Percentiles rank a stretch among this genome's conserved stretches.
These are phyloP conservation scores for Aquilaria agallochum DNA, from an alignment of 441 rosid genomes.

Conservation along the genomic window DNA sequence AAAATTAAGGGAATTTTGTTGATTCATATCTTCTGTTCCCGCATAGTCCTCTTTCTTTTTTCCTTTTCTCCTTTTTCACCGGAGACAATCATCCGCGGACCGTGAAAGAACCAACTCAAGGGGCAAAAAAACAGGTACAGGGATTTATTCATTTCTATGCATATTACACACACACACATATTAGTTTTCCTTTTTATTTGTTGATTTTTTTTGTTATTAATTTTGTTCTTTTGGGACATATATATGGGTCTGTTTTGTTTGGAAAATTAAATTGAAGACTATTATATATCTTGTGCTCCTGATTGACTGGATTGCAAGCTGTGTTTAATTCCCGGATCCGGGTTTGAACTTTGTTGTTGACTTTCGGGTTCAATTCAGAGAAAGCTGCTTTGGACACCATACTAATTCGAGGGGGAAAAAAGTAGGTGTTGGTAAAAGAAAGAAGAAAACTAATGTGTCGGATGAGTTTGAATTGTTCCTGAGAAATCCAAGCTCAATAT, in stretches of 20 bases:
- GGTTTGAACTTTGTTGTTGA: slow-evolving; percentile 3
- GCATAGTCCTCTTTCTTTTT: slow-evolving; percentile 6
- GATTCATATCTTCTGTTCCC: slow-evolving; percentile 12
- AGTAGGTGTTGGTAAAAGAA: slow-evolving; percentile 21
- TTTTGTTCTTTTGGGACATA: background rate
- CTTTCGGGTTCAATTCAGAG: slow-evolving; percentile 20
- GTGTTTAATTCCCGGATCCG: slow-evolving; percentile 1
- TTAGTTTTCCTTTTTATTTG: background rate
- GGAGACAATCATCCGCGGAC: slow-evolving; percentile 26
- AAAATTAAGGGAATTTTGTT: slow-evolving; percentile 2
- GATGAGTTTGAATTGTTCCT: slow-evolving; percentile 3
- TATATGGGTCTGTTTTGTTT: no score
- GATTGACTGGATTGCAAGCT: background rate
- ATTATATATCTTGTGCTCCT: background rate
- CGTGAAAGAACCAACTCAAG: slow-evolving; percentile 29
- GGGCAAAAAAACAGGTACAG: slow-evolving; percentile 7
- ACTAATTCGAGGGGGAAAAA: slow-evolving; percentile 2
- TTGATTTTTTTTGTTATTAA: slow-evolving; percentile 2
- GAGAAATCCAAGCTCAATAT: background rate
- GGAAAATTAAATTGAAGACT: no score
- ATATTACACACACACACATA: no score
- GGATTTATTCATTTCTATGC: no score
- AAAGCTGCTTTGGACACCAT: slow-evolving; percentile 25
- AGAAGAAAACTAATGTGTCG: background rate
- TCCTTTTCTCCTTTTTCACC: slow-evolving; percentile 6